A percentile compares a stretch with the other conserved stretches of the same genome.
phyloP scores from a whole-genome alignment of 805 yeast genomes.

The Ogataea polymorpha region DNA sequence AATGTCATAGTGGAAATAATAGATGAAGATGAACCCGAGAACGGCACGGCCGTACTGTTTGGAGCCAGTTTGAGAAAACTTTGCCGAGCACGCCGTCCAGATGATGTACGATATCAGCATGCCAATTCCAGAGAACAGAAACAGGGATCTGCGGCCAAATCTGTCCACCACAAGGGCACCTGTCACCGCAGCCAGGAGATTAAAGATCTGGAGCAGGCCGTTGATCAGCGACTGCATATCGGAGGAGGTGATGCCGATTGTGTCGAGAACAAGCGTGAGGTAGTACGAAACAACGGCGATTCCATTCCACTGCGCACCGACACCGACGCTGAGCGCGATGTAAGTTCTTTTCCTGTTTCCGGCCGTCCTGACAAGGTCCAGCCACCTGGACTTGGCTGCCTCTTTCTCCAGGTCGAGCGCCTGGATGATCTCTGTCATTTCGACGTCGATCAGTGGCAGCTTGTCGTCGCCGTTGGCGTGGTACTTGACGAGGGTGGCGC shows the following conservation, averaged over 20 bases:
- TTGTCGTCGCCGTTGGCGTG: slow-evolving; percentile 38
- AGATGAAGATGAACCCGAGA: slow-evolving; percentile 22
- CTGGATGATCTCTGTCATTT: slow-evolving; percentile 36
- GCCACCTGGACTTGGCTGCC: slow-evolving; percentile 32
- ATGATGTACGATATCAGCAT: slow-evolving; percentile 40
- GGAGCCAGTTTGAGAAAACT: slow-evolving; percentile 15
- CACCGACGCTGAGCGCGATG: slow-evolving; percentile 30
- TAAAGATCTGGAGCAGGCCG: slow-evolving; percentile 47
- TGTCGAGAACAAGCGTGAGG: slow-evolving; percentile 42
- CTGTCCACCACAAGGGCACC: slow-evolving; percentile 31
- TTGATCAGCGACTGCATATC: slow-evolving; percentile 48
- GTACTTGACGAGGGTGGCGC: slow-evolving; percentile 30
- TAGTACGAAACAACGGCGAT: slow-evolving; percentile 48
- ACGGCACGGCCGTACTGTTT: slow-evolving; percentile 26
- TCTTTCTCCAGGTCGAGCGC: slow-evolving; percentile 38
- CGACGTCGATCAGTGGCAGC: slow-evolving; percentile 33
- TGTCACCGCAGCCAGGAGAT: slow-evolving; percentile 35
- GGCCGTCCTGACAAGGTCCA: slow-evolving; percentile 35
- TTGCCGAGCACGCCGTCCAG: slow-evolving; percentile 49
- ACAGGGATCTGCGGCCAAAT: slow-evolving; percentile 37
- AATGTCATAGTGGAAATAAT: slow-evolving; percentile 40
- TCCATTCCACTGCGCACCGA: slow-evolving; percentile 42
- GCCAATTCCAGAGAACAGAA: slow-evolving; percentile 34
- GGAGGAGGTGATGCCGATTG: slow-evolving; percentile 51
- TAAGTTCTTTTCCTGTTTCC: slow-evolving; percentile 39